phyloP scores from a whole-genome alignment of 2,329 filamentous ascomycete genomes.

The Exophiala xenobiotica region DNA sequence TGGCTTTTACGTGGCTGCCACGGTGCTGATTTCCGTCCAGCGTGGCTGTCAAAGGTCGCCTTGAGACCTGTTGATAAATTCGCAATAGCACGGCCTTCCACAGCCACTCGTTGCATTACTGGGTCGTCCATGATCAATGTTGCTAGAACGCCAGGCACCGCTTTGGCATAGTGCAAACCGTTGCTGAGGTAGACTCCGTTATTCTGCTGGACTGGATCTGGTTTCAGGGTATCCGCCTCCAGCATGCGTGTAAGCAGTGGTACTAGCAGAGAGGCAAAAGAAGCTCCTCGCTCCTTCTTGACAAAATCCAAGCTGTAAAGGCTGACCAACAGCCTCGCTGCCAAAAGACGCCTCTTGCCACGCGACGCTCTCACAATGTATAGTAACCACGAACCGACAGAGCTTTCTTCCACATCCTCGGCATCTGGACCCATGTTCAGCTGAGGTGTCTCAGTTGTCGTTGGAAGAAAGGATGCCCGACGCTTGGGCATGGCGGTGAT shows the following conservation, averaged over 20 bases:
- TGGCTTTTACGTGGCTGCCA: slow-evolving; percentile 26
- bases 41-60: slow-evolving; percentile 62
- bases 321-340: slow-evolving; percentile 66
- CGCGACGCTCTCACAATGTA: slow-evolving; percentile 58
- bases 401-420: slow-evolving; percentile 64
- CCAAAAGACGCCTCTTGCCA: slow-evolving; percentile 64
- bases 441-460: slow-evolving; percentile 25
- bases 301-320: slow-evolving; percentile 68
- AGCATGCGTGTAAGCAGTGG: slow-evolving; percentile 69
- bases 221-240: slow-evolving; percentile 40
- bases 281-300: slow-evolving; percentile 62
- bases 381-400: slow-evolving; percentile 72
- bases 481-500: slow-evolving; percentile 38
- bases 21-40: slow-evolving; percentile 37
- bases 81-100: slow-evolving; percentile 65
- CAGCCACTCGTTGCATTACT: slow-evolving; percentile 76
- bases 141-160: slow-evolving; percentile 72
- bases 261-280: slow-evolving; percentile 66
- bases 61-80: slow-evolving; percentile 64
- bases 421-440: slow-evolving; percentile 40
- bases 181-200: slow-evolving; percentile 21
- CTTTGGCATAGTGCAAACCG: slow-evolving; percentile 44
- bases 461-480: slow-evolving; percentile 38
- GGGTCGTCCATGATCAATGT: slow-evolving; percentile 76
- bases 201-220: slow-evolving; percentile 37